These are phyloP conservation scores for Besnoitia besnoiti DNA, from an alignment of 169 alveolate species.

Conservation along the genomic window DNA sequence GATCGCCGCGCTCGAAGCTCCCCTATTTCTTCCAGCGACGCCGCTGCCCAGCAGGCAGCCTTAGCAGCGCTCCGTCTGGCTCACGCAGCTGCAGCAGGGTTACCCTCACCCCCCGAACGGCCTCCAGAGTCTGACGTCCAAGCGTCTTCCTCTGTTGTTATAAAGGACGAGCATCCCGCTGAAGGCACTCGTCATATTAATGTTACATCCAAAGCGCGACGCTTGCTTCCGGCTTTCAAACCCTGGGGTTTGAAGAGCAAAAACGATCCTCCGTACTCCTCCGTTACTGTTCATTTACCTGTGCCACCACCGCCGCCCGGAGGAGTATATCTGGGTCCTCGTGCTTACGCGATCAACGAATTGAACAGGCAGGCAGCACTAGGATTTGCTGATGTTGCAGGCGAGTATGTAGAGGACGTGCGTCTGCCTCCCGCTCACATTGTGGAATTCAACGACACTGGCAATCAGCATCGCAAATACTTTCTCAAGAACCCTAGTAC, in stretches of 20 bases:
- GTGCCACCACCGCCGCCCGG: constrained; percentile 12
- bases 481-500: neutral
- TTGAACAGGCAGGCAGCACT: neutral
- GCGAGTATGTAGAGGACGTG: neutral
- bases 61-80: neutral
- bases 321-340: constrained; percentile 31
- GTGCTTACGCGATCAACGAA: neutral
- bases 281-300: constrained; percentile 1
- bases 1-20: neutral
- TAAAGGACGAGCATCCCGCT: neutral
- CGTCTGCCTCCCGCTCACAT: neutral
- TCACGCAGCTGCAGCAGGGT: neutral
- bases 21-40: neutral
- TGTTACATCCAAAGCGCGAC: constrained; percentile 2
- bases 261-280: neutral
- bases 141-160: neutral
- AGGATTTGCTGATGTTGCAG: neutral
- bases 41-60: neutral
- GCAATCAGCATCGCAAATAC: constrained; percentile 13
- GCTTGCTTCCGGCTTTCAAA: constrained; percentile 18
- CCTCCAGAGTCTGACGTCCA: neutral
- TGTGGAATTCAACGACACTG: neutral
- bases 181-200: neutral
- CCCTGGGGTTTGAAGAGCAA: constrained; percentile 28
- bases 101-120: neutral